Conservation (phyloP, 345 rosid genomes). For the Crucihimalaya himalaica region DNA sequence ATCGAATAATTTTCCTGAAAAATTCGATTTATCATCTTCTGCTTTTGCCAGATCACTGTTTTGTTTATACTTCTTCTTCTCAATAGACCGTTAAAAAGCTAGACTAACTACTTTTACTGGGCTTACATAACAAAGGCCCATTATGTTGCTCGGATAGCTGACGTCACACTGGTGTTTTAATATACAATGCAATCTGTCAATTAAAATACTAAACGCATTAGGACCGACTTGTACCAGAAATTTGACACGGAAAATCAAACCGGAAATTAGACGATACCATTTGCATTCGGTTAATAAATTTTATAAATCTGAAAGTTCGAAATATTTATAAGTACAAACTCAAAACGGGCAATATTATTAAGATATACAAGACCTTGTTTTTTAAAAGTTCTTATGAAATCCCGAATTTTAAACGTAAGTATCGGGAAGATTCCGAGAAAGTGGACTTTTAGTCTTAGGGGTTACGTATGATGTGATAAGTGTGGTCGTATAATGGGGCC, state of each 20-base stretch:
- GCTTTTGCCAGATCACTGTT: not conserved
- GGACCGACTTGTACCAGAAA: not conserved
- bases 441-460: not conserved
- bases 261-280: not conserved
- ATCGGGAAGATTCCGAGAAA: slow-evolving; percentile 13
- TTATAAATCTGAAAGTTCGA: not conserved
- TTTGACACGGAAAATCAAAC: not conserved
- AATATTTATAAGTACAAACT: not conserved
- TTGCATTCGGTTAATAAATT: not conserved
- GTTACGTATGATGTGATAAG: not conserved
- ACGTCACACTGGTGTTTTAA: not conserved
- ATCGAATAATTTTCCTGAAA: not conserved
- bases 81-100: not conserved
- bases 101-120: not conserved
- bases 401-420: not conserved
- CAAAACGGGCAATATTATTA: no score
- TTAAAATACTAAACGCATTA: not conserved
- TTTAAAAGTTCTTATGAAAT: not conserved
- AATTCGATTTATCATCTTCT: not conserved
- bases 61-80: not conserved
- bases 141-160: not conserved
- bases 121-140: not conserved
- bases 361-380: not conserved
- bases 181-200: not conserved
- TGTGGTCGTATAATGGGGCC: slow-evolving; percentile 2